phyloP scores from a whole-genome alignment of 2,329 filamentous ascomycete species.

The Cercospora zeina region DNA sequence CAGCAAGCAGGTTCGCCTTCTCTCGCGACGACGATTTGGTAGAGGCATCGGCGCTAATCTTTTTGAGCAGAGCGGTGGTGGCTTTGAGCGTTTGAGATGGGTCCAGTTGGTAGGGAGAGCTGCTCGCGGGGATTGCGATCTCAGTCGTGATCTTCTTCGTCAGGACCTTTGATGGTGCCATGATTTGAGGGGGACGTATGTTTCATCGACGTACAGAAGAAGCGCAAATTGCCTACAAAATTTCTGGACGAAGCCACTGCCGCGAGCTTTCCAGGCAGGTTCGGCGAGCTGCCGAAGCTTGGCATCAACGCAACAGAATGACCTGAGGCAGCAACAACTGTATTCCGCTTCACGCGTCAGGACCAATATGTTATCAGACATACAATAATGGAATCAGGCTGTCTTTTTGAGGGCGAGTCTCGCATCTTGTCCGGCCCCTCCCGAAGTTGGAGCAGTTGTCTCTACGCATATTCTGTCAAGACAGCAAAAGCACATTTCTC shows the following conservation, averaged over 20 bases:
- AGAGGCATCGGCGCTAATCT: slow-evolving; percentile 46
- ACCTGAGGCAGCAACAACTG: background rate
- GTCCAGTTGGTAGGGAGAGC: slow-evolving; percentile 47
- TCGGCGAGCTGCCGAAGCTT: background rate
- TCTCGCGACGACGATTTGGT: slow-evolving; percentile 50
- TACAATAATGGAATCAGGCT: no score
- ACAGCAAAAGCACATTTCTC: background rate
- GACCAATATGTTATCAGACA: no score
- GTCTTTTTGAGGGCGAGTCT: no score
- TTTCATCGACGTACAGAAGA: background rate
- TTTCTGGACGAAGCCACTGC: background rate
- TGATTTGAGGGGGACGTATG: slow-evolving; percentile 12
- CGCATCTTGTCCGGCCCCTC: no score
- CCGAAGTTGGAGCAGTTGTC: no score
- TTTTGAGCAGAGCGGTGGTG: slow-evolving; percentile 59
- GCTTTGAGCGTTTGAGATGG: slow-evolving; percentile 57
- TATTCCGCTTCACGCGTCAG: no score
- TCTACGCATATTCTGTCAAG: no score
- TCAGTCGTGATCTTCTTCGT: slow-evolving; percentile 39
- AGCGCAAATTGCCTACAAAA: background rate
- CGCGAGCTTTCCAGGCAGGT: background rate
- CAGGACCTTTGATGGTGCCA: slow-evolving; percentile 39
- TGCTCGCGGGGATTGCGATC: slow-evolving; percentile 26
- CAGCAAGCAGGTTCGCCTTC: slow-evolving; percentile 58
- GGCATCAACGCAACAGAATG: background rate